These are phyloP conservation scores for Anethum foeniculum DNA, from an alignment of 140 eudicot species.

Conservation along the genomic window DNA sequence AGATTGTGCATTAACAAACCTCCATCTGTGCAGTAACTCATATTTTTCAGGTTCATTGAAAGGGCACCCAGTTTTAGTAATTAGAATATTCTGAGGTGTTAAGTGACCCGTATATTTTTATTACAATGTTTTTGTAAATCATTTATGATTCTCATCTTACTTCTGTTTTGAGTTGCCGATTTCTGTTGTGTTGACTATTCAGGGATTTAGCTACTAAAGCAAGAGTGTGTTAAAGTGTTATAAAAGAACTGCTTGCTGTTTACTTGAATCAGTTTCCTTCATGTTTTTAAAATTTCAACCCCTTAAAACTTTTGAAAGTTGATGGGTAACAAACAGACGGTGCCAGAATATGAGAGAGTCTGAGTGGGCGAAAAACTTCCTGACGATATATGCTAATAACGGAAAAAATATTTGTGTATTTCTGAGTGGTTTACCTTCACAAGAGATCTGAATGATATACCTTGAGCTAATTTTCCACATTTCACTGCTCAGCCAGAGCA, in stretches of 20 bases:
- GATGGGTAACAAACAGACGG: not conserved
- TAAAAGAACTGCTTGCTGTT: not conserved
- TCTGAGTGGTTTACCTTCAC: too few species aligned
- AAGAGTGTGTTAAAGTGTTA: not conserved
- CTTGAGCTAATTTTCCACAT: not conserved
- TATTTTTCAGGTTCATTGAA: slow-evolving; percentile 1
- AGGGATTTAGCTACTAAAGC: not conserved
- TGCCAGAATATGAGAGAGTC: too few species aligned
- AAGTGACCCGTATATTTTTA: not conserved
- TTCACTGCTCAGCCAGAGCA: too few species aligned
- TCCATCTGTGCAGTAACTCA: slow-evolving; percentile 7
- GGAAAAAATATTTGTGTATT: too few species aligned
- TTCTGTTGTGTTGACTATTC: slow-evolving; percentile 1
- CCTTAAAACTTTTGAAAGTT: not conserved
- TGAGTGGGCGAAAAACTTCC: too few species aligned
- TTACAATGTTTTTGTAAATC: not conserved
- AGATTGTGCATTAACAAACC: not conserved
- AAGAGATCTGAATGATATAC: not conserved
- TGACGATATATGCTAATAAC: too few species aligned
- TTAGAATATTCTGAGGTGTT: slow-evolving; percentile 16
- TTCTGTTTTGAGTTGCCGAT: not conserved
- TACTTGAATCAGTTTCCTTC: not conserved
- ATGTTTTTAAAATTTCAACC: not conserved
- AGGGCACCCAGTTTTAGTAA: not conserved
- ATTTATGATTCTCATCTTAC: not conserved